Percentiles rank a stretch among this genome's conserved stretches.
These are phyloP conservation scores for Skeletonema marinoi DNA, from an alignment of 108 stramenopile genomes.

Conservation along the genomic window DNA sequence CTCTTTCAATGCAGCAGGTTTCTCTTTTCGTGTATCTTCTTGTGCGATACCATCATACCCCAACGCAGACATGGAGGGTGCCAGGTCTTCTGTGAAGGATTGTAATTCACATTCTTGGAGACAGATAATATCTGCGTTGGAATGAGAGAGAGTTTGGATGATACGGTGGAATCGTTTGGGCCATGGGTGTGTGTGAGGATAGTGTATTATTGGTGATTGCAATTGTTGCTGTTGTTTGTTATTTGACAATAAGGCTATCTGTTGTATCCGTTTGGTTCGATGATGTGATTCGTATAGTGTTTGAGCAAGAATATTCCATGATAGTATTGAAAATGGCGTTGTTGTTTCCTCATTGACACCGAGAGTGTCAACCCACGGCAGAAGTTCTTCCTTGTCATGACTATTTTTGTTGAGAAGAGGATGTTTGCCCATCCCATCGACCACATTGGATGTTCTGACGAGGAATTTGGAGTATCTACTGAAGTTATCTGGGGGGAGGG, in stretches of 20 bases:
- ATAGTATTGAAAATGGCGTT: conserved; percentile 44
- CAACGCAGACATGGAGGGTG: conserved; percentile 26
- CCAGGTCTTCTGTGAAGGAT: conserved; percentile 31
- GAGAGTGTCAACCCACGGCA: conserved; percentile 32
- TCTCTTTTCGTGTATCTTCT: conserved; percentile 26
- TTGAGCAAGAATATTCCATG: conserved; percentile 57
- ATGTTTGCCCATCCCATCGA: conserved; percentile 30
- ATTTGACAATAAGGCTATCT: neutral
- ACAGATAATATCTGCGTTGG: conserved; percentile 46
- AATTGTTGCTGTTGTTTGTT: neutral
- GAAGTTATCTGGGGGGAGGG: conserved; percentile 18
- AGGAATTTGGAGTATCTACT: conserved; percentile 32
- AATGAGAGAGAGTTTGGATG: conserved; percentile 35
- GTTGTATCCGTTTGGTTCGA: conserved; percentile 2
- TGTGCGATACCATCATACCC: conserved; percentile 54
- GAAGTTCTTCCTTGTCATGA: neutral
- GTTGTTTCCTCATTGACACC: neutral
- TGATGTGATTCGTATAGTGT: conserved; percentile 43
- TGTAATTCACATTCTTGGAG: conserved; percentile 55
- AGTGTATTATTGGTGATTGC: neutral
- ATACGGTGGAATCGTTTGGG: conserved; percentile 34
- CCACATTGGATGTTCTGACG: conserved; percentile 28
- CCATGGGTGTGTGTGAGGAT: conserved; percentile 42
- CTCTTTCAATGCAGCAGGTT: conserved; percentile 29
- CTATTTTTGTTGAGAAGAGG: neutral